Percentiles rank a stretch among this genome's conserved stretches.
Conservation (phyloP, 441 rosid species). For the Gossypium gossypioides region DNA sequence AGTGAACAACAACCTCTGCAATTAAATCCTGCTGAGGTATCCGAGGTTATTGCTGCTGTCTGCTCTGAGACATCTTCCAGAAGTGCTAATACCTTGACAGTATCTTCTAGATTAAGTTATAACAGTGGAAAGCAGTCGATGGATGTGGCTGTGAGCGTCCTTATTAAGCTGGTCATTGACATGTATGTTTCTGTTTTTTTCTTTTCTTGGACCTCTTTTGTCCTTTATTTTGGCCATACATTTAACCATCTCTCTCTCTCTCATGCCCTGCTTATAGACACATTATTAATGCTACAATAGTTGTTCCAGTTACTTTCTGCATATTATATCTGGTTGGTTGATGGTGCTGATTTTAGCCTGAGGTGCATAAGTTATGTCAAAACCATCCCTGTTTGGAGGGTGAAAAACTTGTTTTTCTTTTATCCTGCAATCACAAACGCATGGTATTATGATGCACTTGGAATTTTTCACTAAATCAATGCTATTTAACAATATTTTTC, state of each 20-base stretch:
- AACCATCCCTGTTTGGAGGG: not conserved
- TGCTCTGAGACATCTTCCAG: constrained; percentile 68
- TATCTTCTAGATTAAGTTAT: constrained; percentile 69
- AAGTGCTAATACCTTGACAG: constrained; percentile 51
- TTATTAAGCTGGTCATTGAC: constrained; percentile 91
- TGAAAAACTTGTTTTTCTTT: not conserved
- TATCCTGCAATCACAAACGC: not conserved
- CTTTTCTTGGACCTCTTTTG: constrained; percentile 8
- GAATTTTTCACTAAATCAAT: not conserved
- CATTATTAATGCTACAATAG: not conserved
- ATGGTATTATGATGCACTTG: not conserved
- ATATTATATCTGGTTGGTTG: not conserved
- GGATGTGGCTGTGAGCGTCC: constrained; percentile 97
- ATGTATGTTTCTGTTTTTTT: constrained; percentile 49
- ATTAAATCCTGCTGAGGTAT: constrained; percentile 76
- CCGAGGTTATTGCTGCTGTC: constrained; percentile 94
- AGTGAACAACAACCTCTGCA: constrained; percentile 97
- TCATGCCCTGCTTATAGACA: no score
- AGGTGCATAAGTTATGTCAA: not conserved
- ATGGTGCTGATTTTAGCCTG: not conserved
- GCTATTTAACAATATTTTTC: not conserved
- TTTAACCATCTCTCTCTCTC: constrained; percentile 6
- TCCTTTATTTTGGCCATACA: not conserved
- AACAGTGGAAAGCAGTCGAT: constrained; percentile 74
- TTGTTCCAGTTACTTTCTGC: not conserved